Evolutionary conservation across 805 yeast species (phyloP).

Genomic region (Scheffersomyces spartinae): DNA sequence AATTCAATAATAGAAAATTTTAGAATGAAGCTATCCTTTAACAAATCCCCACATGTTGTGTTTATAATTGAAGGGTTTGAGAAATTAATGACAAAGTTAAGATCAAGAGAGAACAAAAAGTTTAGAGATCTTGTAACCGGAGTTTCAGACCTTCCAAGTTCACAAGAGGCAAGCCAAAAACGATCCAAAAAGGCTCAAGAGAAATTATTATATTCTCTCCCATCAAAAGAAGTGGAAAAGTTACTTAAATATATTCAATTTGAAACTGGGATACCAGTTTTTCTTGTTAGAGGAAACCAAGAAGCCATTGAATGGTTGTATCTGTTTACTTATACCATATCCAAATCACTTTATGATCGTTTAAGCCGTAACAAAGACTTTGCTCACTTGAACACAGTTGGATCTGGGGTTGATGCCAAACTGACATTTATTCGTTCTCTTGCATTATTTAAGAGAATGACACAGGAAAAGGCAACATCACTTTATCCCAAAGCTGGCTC

Average conservation of each 20-base stretch:
- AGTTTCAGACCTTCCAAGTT: slow-evolving; percentile 2
- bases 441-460: slow-evolving; percentile 47
- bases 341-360: slow-evolving; percentile 42
- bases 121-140: slow-evolving; percentile 27
- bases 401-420: slow-evolving; percentile 38
- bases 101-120: slow-evolving; percentile 31
- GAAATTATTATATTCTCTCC: slow-evolving; percentile 2
- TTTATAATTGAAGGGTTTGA: slow-evolving; percentile 40
- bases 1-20: no score
- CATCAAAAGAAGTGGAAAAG: slow-evolving; percentile 25
- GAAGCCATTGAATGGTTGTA: slow-evolving; percentile 44
- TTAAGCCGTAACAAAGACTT: slow-evolving; percentile 41
- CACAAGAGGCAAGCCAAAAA: slow-evolving; percentile 1
- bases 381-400: slow-evolving; percentile 43
- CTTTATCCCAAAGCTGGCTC: slow-evolving; percentile 36
- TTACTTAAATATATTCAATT: slow-evolving; percentile 36
- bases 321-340: slow-evolving; percentile 46
- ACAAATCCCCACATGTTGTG: slow-evolving; percentile 25
- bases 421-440: slow-evolving; percentile 40
- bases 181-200: slow-evolving; percentile 3
- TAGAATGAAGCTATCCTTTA: no score
- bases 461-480: no score
- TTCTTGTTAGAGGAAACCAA: slow-evolving; percentile 33
- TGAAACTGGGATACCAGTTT: slow-evolving; percentile 34
- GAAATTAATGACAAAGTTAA: slow-evolving; percentile 32